Evolutionary conservation across 169 alveolate species (phyloP).

Genomic region (Plasmodium berghei): DNA sequence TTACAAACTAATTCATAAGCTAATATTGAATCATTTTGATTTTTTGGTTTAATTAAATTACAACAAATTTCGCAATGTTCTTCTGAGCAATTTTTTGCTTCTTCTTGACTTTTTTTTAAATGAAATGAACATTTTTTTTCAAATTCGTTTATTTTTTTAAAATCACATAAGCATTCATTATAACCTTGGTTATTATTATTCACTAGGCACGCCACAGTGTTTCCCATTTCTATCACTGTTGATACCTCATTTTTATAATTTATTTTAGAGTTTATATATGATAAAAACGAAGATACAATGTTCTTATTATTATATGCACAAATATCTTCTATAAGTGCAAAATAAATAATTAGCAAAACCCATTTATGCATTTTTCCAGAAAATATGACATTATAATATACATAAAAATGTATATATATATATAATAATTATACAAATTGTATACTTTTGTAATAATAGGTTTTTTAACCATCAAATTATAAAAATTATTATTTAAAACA

Average conservation of each 20-base stretch:
- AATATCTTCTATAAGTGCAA: conserved; percentile 16
- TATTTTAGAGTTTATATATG: conserved; percentile 51
- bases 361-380: conserved; percentile 33
- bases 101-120: conserved; percentile 74
- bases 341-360: conserved; percentile 2
- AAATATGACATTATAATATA: not conserved
- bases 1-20: conserved; percentile 54
- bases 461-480: too few relatives aligned
- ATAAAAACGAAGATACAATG: conserved; percentile 49
- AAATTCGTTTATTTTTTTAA: conserved; percentile 54
- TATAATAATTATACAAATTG: not conserved
- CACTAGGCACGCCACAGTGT: conserved; percentile 42
- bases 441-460: too few relatives aligned
- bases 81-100: conserved; percentile 73
- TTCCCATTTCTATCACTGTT: conserved; percentile 61
- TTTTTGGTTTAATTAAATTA: conserved; percentile 41
- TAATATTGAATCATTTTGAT: conserved; percentile 39
- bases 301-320: conserved; percentile 36
- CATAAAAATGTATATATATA: not conserved
- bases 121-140: conserved; percentile 68
- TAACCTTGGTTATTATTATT: conserved; percentile 14
- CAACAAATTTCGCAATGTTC: conserved; percentile 77
- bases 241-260: conserved; percentile 60
- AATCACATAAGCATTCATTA: conserved; percentile 71
- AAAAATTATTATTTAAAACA: too few relatives aligned